Evolutionary conservation across 106 monocot genomes (phyloP).

Genomic region (Apostasia ramifera): DNA sequence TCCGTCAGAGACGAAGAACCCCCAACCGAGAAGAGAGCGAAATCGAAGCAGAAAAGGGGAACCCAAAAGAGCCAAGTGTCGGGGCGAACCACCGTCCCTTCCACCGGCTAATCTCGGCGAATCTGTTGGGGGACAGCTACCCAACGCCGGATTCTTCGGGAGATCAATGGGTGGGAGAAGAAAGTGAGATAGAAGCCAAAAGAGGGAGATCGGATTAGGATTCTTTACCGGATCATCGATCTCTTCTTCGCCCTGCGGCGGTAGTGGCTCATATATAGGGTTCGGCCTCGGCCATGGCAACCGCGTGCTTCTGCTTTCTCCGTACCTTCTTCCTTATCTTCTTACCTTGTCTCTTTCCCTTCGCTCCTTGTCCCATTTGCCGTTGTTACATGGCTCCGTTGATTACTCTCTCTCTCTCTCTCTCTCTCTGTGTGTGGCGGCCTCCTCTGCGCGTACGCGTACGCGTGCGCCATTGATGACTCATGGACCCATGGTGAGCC

Average conservation of each 20-base stretch:
- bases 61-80: background rate
- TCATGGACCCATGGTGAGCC: too few relatives aligned
- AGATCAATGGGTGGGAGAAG: background rate
- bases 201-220: background rate
- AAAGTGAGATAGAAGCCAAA: background rate
- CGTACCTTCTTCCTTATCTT: constrained; percentile 2
- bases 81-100: constrained; percentile 2
- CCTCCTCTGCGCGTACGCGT: too few relatives aligned
- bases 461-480: too few relatives aligned
- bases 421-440: too few relatives aligned
- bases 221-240: background rate
- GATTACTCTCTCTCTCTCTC: too few relatives aligned
- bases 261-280: background rate
- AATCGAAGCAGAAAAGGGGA: background rate
- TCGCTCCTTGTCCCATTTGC: too few relatives aligned
- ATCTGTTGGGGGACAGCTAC: background rate
- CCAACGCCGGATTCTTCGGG: background rate
- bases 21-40: background rate
- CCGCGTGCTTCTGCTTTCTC: constrained; percentile 7
- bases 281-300: background rate
- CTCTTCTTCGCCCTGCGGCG: background rate
- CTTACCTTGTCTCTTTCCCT: background rate
- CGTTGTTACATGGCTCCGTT: too few relatives aligned
- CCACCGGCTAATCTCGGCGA: constrained; percentile 1
- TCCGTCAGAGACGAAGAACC: too few relatives aligned